These are phyloP conservation scores for Clathrus columnatus DNA, from an alignment of 768 basidiomycete species.

Conservation along the genomic window DNA sequence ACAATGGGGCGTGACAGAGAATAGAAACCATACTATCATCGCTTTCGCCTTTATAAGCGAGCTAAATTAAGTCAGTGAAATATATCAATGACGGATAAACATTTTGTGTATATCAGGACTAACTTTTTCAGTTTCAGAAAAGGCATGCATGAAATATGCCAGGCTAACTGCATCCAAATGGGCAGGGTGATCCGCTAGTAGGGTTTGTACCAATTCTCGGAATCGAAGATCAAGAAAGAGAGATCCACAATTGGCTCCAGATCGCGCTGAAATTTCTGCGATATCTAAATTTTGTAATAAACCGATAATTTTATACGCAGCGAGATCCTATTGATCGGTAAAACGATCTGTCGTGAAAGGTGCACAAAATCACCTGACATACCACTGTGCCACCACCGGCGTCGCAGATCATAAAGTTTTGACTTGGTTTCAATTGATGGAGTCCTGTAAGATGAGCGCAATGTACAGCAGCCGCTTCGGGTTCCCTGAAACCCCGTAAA, in stretches of 20 bases:
- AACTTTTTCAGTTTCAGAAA: slow-evolving; percentile 71
- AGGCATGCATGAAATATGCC: slow-evolving; percentile 78
- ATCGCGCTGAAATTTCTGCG: slow-evolving; percentile 82
- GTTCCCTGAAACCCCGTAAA: slow-evolving; percentile 33
- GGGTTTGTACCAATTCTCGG: slow-evolving; percentile 66
- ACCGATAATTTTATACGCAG: slow-evolving; percentile 60
- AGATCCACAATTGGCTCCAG: slow-evolving; percentile 81
- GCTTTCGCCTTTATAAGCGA: slow-evolving; percentile 57
- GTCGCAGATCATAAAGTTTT: slow-evolving; percentile 89
- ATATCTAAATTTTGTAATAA: slow-evolving; percentile 78
- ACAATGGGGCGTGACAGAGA: background rate
- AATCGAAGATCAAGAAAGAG: slow-evolving; percentile 84
- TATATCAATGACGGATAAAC: background rate
- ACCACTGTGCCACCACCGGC: slow-evolving; percentile 78
- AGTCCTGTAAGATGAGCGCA: slow-evolving; percentile 75
- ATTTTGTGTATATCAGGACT: background rate
- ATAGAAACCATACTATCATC: slow-evolving; percentile 56
- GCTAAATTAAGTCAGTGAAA: slow-evolving; percentile 24
- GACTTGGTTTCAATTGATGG: slow-evolving; percentile 68
- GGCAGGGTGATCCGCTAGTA: slow-evolving; percentile 74
- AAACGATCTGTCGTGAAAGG: slow-evolving; percentile 10
- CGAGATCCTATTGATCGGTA: slow-evolving; percentile 29
- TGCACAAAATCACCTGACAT: slow-evolving; percentile 18
- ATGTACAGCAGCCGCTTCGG: slow-evolving; percentile 87
- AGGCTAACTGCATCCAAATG: slow-evolving; percentile 76